Base-by-base conservation (phyloP, 2,329 filamentous ascomycete species). In the Xylariaceae sp. region DNA sequence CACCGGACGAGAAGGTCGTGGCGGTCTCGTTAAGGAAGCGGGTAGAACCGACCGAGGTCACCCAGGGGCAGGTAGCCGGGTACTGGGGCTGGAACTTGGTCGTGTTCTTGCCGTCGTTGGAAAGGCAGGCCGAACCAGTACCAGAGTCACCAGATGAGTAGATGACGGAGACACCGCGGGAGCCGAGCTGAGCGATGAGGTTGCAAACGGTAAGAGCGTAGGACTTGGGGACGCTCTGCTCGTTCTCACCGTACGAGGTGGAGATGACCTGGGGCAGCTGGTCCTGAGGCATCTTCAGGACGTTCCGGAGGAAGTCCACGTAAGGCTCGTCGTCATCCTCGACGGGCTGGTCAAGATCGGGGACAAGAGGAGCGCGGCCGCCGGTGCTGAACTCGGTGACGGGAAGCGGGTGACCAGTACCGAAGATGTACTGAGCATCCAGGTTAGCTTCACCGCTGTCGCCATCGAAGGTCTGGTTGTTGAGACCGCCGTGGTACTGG, bases 201-300 rank as follows among this genome's bases (percentile, higher is more conserved):
- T 78, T 77, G 74, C 87, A 89, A 3, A 83, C 81, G 11, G 78
- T 75, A 50, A 76, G 75, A 4, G 83, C 80, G 67, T 88, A 88
- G 5, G 78, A 75, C 13, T 73, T 69, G 0, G 86, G 85, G 0
- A 88, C 78, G 1, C 78, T 82, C 71, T 84, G 84, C 71, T 89
- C 87, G 48, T 84, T 77, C 63, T 89, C 86, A n/a, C 83, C 85
- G 66, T 89, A 89, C 0, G 85, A 88, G 9, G 82, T 84, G 39
- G 79, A 80, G 55, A 89, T 78, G 15, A 87, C 80, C 2, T 82
- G 78, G 0, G 87, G 85, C 0, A 88, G 74, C 15, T 80, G 70
- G 1, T 74, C 69, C 53, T 82, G 77, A 6, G 77, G 72, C 50
- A 83, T 76, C 47, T 74, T 71, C 1, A 87, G 75, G 2, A 88